phyloP scores from a whole-genome alignment of 2,329 filamentous ascomycete species.

The Aspergillus costaricaensis region DNA sequence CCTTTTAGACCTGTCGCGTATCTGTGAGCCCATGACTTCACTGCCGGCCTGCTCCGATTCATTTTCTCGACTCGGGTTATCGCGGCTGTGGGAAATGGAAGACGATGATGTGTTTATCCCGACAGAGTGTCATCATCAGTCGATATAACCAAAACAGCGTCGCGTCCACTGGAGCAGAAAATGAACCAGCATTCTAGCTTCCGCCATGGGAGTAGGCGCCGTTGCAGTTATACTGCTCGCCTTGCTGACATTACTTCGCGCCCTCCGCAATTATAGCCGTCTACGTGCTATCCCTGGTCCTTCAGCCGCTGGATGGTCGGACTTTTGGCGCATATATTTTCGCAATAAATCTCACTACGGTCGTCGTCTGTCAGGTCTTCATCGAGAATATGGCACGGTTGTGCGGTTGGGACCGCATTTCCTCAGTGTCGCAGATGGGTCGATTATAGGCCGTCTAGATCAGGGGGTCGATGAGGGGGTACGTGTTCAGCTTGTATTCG shows the following conservation, averaged over 20 bases:
- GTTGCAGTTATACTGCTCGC: conserved; percentile 11
- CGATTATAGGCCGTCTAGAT: conserved; percentile 5
- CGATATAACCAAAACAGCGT: background rate
- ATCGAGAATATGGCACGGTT: conserved; percentile 18
- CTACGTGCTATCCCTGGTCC: conserved; percentile 21
- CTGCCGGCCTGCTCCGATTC: conserved; percentile 15
- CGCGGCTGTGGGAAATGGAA: conserved; percentile 16
- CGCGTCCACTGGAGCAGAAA: background rate
- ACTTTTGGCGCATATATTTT: conserved; percentile 15
- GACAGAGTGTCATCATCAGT: background rate
- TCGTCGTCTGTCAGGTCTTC: conserved; percentile 13
- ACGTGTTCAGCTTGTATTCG: background rate
- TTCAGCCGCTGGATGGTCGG: conserved; percentile 11
- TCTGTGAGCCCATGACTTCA: background rate
- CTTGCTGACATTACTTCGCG: conserved; percentile 3
- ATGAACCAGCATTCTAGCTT: background rate
- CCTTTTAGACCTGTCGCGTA: background rate
- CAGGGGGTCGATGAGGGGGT: conserved; percentile 2
- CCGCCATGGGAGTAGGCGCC: conserved; percentile 14
- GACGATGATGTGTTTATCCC: background rate
- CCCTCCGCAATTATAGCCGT: conserved; percentile 18
- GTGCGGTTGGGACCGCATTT: conserved; percentile 20
- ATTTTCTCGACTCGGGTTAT: conserved; percentile 19
- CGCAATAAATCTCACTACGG: conserved; percentile 8
- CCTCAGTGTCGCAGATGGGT: conserved; percentile 20